phyloP scores from a whole-genome alignment of 352 stramenopile genomes.

The Globisporangium camurandrum region DNA sequence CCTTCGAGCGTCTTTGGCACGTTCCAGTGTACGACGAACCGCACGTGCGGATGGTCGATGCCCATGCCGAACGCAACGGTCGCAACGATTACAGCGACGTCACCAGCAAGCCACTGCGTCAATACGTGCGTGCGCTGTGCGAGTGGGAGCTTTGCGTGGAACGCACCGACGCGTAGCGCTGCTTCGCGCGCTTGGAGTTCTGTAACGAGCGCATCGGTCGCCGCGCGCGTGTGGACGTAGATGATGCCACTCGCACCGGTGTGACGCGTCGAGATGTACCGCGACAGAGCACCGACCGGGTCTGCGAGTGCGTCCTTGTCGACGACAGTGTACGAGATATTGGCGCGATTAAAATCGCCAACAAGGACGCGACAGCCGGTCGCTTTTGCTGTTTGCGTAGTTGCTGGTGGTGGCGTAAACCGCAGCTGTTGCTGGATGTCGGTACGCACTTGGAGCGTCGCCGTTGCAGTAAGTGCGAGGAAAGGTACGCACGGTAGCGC shows the following conservation, averaged over 20 bases:
- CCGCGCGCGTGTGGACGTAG: constrained; percentile 49
- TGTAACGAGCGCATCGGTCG: constrained; percentile 37
- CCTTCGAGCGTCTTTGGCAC: constrained; percentile 89
- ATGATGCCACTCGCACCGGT: constrained; percentile 25
- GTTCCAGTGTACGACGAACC: constrained; percentile 88
- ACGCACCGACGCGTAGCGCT: constrained; percentile 26
- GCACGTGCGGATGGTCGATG: constrained; percentile 88
- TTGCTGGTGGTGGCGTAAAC: constrained; percentile 18
- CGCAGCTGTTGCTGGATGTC: constrained; percentile 48
- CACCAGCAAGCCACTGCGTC: constrained; percentile 33
- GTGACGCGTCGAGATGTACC: constrained; percentile 38
- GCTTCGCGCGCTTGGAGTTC: constrained; percentile 20
- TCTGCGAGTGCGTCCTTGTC: constrained; percentile 43
- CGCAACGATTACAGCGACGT: constrained; percentile 79
- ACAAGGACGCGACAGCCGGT: no score
- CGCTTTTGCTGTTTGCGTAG: no score
- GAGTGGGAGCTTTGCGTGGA: constrained; percentile 43
- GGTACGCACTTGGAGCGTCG: constrained; percentile 48
- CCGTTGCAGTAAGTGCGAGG: constrained; percentile 89
- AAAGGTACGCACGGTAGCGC: constrained; percentile 34
- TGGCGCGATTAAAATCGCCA: constrained; percentile 51
- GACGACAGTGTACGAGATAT: constrained; percentile 47
- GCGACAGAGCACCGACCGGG: constrained; percentile 25
- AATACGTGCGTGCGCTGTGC: constrained; percentile 31
- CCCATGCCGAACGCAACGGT: constrained; percentile 93